Conservation (phyloP, 805 yeast genomes). For the Metschnikowia koreensis region DNA sequence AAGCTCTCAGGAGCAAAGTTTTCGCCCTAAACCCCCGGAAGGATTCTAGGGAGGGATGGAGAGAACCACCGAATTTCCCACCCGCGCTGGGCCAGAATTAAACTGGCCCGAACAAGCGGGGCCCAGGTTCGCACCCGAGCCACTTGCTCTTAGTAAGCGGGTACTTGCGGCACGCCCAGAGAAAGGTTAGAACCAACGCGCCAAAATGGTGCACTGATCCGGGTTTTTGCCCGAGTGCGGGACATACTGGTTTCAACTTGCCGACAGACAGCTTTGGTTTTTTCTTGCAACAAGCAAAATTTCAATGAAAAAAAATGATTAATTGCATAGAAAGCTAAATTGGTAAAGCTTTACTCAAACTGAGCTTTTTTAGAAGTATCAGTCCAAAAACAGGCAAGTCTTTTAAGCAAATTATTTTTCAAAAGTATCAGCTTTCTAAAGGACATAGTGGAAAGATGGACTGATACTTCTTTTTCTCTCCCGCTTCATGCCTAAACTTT, state of each 20-base stretch:
- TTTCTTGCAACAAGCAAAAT: too few relatives aligned
- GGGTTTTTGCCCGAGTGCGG: background rate
- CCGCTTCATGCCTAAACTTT: background rate
- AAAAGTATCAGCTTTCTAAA: too few relatives aligned
- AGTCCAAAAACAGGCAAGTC: too few relatives aligned
- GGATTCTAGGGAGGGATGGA: slow-evolving; percentile 33
- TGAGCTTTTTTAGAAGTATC: too few relatives aligned
- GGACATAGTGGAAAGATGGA: too few relatives aligned
- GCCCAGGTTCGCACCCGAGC: slow-evolving; percentile 16
- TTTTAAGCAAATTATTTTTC: too few relatives aligned
- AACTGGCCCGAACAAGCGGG: slow-evolving; percentile 3
- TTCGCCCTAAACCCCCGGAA: slow-evolving; percentile 5
- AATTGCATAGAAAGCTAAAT: too few relatives aligned
- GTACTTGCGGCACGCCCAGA: slow-evolving; percentile 48
- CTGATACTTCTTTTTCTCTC: too few relatives aligned
- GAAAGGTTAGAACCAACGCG: slow-evolving; percentile 31
- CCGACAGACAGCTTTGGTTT: too few relatives aligned
- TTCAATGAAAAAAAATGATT: too few relatives aligned
- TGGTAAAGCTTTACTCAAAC: too few relatives aligned
- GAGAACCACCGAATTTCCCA: slow-evolving; percentile 66
- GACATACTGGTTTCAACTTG: too few relatives aligned
- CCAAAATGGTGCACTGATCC: slow-evolving; percentile 19
- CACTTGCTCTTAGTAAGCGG: slow-evolving; percentile 32
- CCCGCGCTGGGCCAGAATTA: slow-evolving; percentile 30
- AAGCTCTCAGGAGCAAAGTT: slow-evolving; percentile 52